A percentile compares a stretch with the other conserved stretches of the same genome.
Conservation (phyloP, 768 basidiomycete genomes). For the Tylopilus subfusipes region DNA sequence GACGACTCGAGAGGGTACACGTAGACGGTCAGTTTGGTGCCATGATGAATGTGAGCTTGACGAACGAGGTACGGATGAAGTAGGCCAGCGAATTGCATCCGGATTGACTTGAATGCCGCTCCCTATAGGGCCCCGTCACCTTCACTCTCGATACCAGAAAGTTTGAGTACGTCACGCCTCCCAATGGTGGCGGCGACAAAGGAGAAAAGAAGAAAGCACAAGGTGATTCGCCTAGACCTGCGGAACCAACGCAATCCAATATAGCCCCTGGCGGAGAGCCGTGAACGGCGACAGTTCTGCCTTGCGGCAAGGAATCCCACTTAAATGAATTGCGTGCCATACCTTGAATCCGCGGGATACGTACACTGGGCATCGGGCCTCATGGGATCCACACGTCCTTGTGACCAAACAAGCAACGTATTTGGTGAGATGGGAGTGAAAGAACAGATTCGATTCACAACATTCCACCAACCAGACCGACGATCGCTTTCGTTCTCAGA, state of each 20-base stretch:
- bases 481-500: conserved; percentile 59
- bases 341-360: not conserved
- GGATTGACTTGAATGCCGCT: not conserved
- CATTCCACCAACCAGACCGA: conserved; percentile 66
- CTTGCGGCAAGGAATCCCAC: not conserved
- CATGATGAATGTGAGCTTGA: conserved; percentile 90
- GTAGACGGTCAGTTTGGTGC: conserved; percentile 92
- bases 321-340: conserved; percentile 1
- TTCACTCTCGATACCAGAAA: conserved; percentile 81
- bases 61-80: conserved; percentile 67
- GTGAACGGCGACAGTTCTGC: conserved; percentile 1
- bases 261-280: not conserved
- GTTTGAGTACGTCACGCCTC: conserved; percentile 55
- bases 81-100: not conserved
- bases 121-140: conserved; percentile 72
- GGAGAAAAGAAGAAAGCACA: conserved; percentile 8
- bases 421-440: conserved; percentile 9
- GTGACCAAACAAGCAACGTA: not conserved
- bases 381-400: not conserved
- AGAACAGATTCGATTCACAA: conserved; percentile 36
- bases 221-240: conserved; percentile 1
- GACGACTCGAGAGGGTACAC: not conserved
- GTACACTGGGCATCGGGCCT: not conserved
- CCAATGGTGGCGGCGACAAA: conserved; percentile 7
- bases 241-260: conserved; percentile 4